These are phyloP conservation scores for Ophiostoma sp. DNA, from an alignment of 2,329 filamentous ascomycete genomes.

Conservation along the genomic window DNA sequence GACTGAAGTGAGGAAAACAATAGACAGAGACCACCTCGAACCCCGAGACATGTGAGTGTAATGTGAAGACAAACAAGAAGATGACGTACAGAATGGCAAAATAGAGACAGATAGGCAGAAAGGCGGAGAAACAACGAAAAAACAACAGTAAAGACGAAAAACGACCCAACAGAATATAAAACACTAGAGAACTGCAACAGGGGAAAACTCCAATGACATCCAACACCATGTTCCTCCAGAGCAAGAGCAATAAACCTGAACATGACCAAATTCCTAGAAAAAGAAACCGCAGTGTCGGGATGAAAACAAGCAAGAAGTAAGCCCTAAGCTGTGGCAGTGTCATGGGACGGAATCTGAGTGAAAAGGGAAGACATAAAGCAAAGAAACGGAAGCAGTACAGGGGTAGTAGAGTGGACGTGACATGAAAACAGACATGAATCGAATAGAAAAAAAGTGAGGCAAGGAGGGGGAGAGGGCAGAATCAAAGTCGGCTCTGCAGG, in stretches of 20 bases:
- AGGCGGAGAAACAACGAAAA: neutral
- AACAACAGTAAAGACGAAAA: neutral
- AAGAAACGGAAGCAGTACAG: neutral
- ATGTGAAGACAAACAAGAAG: neutral
- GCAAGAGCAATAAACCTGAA: neutral
- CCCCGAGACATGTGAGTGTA: neutral
- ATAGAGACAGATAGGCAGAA: neutral
- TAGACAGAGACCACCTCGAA: neutral
- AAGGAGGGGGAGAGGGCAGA: too few relatives aligned
- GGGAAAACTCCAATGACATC: constrained; percentile 6
- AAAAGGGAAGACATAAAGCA: constrained; percentile 6
- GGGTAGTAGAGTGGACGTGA: neutral
- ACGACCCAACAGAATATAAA: neutral
- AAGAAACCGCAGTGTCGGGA: neutral
- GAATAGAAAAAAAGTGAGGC: neutral
- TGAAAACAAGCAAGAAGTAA: neutral
- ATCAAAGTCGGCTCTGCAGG: neutral
- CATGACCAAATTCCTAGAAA: neutral
- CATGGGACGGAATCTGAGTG: neutral
- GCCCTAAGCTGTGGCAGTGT: neutral
- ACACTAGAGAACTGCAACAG: neutral
- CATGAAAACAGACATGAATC: neutral
- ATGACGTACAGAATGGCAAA: neutral
- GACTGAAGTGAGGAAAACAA: neutral
- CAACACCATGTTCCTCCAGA: constrained; percentile 6